phyloP scores from a whole-genome alignment of 148 eudicot species.

The Silene uniflora region DNA sequence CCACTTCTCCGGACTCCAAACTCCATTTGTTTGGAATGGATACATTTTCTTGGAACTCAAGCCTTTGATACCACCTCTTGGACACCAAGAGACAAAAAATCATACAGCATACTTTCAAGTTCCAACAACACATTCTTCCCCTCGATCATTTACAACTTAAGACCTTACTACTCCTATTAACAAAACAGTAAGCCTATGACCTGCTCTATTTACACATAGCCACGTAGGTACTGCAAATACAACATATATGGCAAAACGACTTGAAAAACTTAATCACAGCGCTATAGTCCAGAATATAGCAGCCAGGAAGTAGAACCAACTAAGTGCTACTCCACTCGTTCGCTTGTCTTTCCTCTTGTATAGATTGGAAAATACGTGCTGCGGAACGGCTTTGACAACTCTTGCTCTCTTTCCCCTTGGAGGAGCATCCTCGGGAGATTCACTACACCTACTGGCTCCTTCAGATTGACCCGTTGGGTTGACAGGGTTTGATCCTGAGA shows the following conservation, averaged over 20 bases:
- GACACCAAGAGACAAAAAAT: too few relatives aligned
- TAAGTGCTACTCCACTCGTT: constrained; percentile 29
- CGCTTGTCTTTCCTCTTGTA: constrained; percentile 68
- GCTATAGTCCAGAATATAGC: not conserved
- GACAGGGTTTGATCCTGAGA: constrained; percentile 1
- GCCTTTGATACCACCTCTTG: too few relatives aligned
- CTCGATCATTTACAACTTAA: too few relatives aligned
- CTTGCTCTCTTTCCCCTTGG: constrained; percentile 33
- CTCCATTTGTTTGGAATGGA: too few relatives aligned
- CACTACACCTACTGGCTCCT: constrained; percentile 53
- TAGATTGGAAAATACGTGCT: constrained; percentile 70
- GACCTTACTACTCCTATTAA: too few relatives aligned
- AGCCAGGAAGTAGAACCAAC: not conserved
- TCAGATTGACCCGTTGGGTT: constrained; percentile 28
- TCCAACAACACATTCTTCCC: too few relatives aligned
- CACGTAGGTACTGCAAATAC: not conserved
- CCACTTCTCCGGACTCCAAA: too few relatives aligned
- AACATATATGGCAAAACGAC: not conserved
- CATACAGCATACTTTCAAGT: too few relatives aligned
- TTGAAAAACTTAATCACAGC: too few relatives aligned
- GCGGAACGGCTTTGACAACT: constrained; percentile 72
- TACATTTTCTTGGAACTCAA: too few relatives aligned
- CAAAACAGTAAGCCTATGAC: not conserved
- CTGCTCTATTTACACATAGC: not conserved
- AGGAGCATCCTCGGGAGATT: constrained; percentile 15